A percentile compares a stretch with the other conserved stretches of the same genome.
Evolutionary conservation across 2,329 filamentous ascomycete species (phyloP).

Genomic region (Penicillium freii): DNA sequence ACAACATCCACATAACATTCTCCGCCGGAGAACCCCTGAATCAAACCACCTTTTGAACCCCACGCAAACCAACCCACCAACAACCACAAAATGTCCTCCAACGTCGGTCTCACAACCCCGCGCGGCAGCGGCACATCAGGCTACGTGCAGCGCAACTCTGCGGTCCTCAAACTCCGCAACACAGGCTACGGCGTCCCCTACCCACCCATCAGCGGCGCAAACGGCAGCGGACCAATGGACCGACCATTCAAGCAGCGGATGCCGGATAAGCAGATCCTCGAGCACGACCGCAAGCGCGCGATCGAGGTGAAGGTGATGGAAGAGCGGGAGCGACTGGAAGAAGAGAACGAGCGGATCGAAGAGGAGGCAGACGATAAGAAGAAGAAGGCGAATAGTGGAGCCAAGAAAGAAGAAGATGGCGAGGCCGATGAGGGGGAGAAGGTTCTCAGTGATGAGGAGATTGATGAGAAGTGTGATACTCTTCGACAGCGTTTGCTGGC

Average conservation of each 20-base stretch:
- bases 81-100: conserved; percentile 74
- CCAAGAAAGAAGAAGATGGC: conserved; percentile 5
- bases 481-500: conserved; percentile 63
- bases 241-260: conserved; percentile 72
- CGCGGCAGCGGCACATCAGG: conserved; percentile 94
- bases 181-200: conserved; percentile 67
- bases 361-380: conserved; percentile 63
- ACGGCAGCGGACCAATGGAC: conserved; percentile 55
- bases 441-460: conserved; percentile 56
- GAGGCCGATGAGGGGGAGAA: conserved; percentile 18
- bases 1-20: neutral
- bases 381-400: conserved; percentile 74
- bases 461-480: conserved; percentile 71
- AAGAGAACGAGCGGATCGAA: conserved; percentile 61
- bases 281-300: conserved; percentile 87
- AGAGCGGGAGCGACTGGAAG: conserved; percentile 84
- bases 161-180: conserved; percentile 82
- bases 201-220: conserved; percentile 43
- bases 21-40: neutral
- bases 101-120: conserved; percentile 92
- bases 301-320: conserved; percentile 94
- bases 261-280: conserved; percentile 87
- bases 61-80: neutral
- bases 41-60: too few species aligned
- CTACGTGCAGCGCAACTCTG: conserved; percentile 94